These are phyloP conservation scores for Dendrobium nobile DNA, from an alignment of 106 monocot species.

Conservation along the genomic window DNA sequence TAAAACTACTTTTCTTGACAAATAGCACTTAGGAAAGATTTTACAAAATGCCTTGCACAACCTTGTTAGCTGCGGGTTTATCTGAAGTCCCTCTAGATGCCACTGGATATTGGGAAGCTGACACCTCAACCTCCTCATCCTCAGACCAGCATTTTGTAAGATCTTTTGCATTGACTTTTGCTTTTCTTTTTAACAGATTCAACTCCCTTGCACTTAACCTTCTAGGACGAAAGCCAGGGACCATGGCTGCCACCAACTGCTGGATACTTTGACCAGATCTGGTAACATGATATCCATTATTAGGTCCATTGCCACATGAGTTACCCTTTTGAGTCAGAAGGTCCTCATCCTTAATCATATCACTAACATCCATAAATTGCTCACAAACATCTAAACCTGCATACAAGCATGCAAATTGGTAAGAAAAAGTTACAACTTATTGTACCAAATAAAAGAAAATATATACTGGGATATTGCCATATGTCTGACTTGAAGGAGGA, in stretches of 20 bases:
- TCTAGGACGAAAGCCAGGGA: slow-evolving; percentile 58
- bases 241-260: slow-evolving; percentile 88
- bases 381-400: slow-evolving; percentile 95
- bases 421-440: not conserved
- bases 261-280: slow-evolving; percentile 71
- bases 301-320: slow-evolving; percentile 36
- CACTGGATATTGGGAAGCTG: slow-evolving; percentile 23
- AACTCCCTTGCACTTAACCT: slow-evolving; percentile 85
- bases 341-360: slow-evolving; percentile 95
- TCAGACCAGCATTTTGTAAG: slow-evolving; percentile 61
- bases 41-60: slow-evolving; percentile 1
- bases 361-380: slow-evolving; percentile 96
- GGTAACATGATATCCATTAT: slow-evolving; percentile 35
- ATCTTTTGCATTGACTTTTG: slow-evolving; percentile 87
- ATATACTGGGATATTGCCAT: not conserved
- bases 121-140: slow-evolving; percentile 58
- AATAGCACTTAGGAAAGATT: not conserved
- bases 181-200: slow-evolving; percentile 89
- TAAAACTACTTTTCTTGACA: not conserved
- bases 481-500: not conserved
- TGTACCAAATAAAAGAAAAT: not conserved
- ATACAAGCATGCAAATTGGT: slow-evolving; percentile 13
- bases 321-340: slow-evolving; percentile 61
- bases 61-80: not conserved
- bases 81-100: slow-evolving; percentile 20